Evolutionary conservation across 2,329 filamentous ascomycete genomes (phyloP).

Genomic region (Gliomastix tumulicola): DNA sequence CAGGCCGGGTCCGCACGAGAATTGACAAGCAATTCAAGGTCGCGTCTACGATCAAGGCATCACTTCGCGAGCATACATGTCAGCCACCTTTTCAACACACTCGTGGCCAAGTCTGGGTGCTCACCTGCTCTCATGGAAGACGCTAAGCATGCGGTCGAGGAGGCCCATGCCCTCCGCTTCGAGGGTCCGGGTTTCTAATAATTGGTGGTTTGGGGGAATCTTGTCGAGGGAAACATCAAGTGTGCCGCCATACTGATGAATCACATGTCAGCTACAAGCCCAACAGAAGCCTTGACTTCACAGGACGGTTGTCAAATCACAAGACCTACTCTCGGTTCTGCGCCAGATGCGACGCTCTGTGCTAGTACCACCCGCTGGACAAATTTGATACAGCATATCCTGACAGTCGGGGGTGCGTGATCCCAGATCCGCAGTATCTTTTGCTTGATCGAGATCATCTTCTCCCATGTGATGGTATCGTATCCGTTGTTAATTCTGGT

Average conservation of each 20-base stretch:
- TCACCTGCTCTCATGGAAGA: constrained; percentile 82
- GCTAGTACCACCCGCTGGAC: constrained; percentile 87
- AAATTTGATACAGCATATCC: constrained; percentile 96
- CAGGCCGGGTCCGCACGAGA: constrained; percentile 73
- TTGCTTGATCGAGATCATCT: constrained; percentile 82
- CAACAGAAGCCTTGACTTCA: background rate
- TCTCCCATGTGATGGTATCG: constrained; percentile 77
- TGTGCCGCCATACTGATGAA: constrained; percentile 33
- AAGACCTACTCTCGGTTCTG: constrained; percentile 79
- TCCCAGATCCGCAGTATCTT: constrained; percentile 89
- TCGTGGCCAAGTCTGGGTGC: no score
- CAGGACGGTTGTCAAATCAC: no score
- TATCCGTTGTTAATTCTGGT: constrained; percentile 79
- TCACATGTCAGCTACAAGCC: constrained; percentile 13
- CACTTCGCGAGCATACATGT: constrained; percentile 41
- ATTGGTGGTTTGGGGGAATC: constrained; percentile 73
- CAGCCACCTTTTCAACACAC: no score
- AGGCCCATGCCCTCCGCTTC: constrained; percentile 91
- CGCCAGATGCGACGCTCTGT: constrained; percentile 76
- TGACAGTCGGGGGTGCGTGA: constrained; percentile 64
- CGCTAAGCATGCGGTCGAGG: constrained; percentile 77
- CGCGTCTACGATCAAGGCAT: constrained; percentile 82
- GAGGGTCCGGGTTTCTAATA: constrained; percentile 72
- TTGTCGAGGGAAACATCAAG: constrained; percentile 79
- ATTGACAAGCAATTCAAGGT: constrained; percentile 84